Conservation (phyloP, 192 early-diverging fungal genomes). For the Chytriomyces sp. region DNA sequence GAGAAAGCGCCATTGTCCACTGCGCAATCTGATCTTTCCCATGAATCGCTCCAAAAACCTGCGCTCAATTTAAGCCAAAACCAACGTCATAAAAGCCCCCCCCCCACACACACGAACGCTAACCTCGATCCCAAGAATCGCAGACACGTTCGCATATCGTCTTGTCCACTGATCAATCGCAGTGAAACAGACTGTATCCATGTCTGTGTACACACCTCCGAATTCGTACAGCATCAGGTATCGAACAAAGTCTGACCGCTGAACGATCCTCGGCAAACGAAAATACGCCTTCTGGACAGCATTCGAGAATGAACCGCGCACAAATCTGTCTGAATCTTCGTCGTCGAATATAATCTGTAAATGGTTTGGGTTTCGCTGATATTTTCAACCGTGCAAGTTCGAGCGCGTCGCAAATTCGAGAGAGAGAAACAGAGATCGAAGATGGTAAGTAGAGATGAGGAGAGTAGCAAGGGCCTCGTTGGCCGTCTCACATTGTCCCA, state of each 20-base stretch:
- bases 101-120: neutral
- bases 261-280: constrained; percentile 24
- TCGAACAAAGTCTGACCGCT: constrained; percentile 36
- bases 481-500: neutral
- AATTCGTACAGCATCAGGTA: constrained; percentile 41
- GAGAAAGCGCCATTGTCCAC: constrained; percentile 38
- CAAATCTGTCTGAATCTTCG: constrained; percentile 1
- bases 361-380: neutral
- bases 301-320: neutral
- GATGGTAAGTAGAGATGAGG: neutral
- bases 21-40: constrained; percentile 16
- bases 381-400: neutral
- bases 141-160: neutral
- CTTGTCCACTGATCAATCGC: constrained; percentile 38
- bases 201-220: constrained; percentile 48
- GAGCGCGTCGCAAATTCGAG: too few species aligned
- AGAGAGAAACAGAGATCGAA: neutral
- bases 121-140: constrained; percentile 33
- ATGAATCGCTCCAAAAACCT: neutral
- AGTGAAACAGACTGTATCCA: constrained; percentile 29
- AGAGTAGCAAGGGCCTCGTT: neutral
- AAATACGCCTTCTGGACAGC: constrained; percentile 11
- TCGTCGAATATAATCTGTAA: neutral
- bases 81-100: too few species aligned
- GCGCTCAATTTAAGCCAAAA: neutral